Evolutionary conservation across 2,329 filamentous ascomycete genomes (phyloP).

Genomic region (Gaeumannomyces tritici): DNA sequence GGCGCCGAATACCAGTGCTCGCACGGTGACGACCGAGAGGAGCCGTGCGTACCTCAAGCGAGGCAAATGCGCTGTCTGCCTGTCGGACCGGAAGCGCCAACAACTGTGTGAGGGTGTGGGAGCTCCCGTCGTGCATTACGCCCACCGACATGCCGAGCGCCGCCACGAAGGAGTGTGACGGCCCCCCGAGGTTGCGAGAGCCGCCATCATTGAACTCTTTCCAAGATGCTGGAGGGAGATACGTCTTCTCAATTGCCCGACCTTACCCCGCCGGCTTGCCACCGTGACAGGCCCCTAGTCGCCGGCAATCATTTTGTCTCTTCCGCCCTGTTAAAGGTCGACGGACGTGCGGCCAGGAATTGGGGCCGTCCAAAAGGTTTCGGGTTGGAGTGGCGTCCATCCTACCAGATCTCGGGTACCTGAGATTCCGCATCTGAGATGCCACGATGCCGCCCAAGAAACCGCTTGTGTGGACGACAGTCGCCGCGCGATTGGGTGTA

Average conservation of each 20-base stretch:
- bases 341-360: background rate
- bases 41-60: too few species aligned
- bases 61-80: too few species aligned
- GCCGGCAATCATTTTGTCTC: too few species aligned
- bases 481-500: background rate
- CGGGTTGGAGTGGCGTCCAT: background rate
- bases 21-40: background rate
- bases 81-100: too few species aligned
- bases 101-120: background rate
- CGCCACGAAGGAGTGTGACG: background rate
- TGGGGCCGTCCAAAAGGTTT: background rate
- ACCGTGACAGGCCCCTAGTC: background rate
- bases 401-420: background rate
- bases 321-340: too few species aligned
- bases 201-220: too few species aligned
- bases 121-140: background rate
- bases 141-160: too few species aligned
- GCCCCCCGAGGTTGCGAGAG: too few species aligned
- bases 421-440: background rate
- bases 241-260: background rate
- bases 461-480: background rate
- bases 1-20: background rate
- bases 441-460: background rate
- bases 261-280: background rate
- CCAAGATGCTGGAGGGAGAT: too few species aligned